Percentiles rank a stretch among this genome's conserved stretches.
These are phyloP conservation scores for Plasmodium blacklocki DNA, from an alignment of 169 alveolate genomes.

Conservation along the genomic window DNA sequence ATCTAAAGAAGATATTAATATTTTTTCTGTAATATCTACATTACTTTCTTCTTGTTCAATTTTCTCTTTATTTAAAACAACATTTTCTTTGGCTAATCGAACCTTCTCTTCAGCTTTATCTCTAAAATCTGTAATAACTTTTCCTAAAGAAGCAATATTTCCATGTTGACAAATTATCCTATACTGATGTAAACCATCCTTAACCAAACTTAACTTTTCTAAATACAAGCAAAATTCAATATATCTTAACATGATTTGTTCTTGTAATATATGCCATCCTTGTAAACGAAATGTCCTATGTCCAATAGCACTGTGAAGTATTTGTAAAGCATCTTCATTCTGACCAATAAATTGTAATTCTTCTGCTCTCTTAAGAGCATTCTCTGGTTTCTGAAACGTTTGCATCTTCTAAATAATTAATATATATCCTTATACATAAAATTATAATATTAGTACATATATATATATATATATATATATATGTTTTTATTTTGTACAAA, in stretches of 20 bases:
- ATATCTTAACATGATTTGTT: constrained; percentile 91
- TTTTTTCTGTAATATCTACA: constrained; percentile 89
- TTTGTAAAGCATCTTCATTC: constrained; percentile 91
- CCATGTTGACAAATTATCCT: constrained; percentile 92
- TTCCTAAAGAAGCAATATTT: constrained; percentile 91
- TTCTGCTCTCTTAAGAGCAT: constrained; percentile 93
- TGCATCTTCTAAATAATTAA: constrained; percentile 77
- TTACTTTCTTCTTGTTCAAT: constrained; percentile 77
- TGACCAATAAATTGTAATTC: constrained; percentile 92
- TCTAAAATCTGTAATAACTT: constrained; percentile 91
- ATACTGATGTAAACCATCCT: constrained; percentile 94
- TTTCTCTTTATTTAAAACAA: constrained; percentile 72
- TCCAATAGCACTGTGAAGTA: constrained; percentile 91
- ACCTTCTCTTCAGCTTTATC: constrained; percentile 91
- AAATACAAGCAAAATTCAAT: constrained; percentile 91
- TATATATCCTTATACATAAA: background rate
- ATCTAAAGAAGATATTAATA: constrained; percentile 89
- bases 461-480: background rate
- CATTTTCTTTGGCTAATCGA: constrained; percentile 83
- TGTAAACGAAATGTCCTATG: constrained; percentile 90
- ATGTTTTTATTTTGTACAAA: background rate
- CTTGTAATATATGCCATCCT: constrained; percentile 94
- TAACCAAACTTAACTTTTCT: constrained; percentile 90
- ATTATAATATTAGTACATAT: background rate
- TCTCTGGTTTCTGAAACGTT: constrained; percentile 92